Base-by-base conservation (phyloP, 495 filamentous ascomycete species). In the Xylaria cubensis region DNA sequence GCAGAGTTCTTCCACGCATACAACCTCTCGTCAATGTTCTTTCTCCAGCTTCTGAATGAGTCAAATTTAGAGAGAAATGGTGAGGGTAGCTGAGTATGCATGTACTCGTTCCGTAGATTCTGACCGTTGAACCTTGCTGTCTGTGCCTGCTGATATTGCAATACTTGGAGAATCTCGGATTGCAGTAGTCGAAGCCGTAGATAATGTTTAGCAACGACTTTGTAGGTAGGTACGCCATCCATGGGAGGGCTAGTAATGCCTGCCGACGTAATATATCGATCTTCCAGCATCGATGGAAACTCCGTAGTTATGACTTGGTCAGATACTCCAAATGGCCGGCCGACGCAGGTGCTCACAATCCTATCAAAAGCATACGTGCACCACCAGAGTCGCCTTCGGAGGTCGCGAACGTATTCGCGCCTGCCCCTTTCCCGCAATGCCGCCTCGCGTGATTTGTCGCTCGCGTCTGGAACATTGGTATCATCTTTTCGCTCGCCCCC, bases 261-360 rank as follows among this genome's bases (percentile, higher is more conserved):
- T n/a, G 85, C 84, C 13, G 90, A 89, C n/a, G 94, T 97, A 78
- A 98, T 98, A 79, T 92, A 95, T 61, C 88, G 86, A 77, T 98
- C 95, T 68, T 97, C 94, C 4, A 97, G 83, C 70, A 95, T 78
- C 1, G 93, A 96, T 13, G 94, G 95, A 76, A 97, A 97, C 77
- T 97, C 93, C 8, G 92, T 98, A 41, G 95, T 98, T 73, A 98
- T 91, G 51, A 95, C 94, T 78, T 96, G 93, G 79, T 98, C 95
- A 10, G 91, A 93, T 70, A 98, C 95, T 36, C 95, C 94, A 77
- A 98, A 97, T 17, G 95, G 95, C 48, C 95, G 87, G 53, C 95
- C 95, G 46, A 98, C 95, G 73, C 95, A 97, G 19, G 93, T 93
- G 72, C 92, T 92, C 64, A 97, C 95, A 26, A 98, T 89, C 36